phyloP scores from a whole-genome alignment of 768 basidiomycete genomes.

The Boletus edulis region DNA sequence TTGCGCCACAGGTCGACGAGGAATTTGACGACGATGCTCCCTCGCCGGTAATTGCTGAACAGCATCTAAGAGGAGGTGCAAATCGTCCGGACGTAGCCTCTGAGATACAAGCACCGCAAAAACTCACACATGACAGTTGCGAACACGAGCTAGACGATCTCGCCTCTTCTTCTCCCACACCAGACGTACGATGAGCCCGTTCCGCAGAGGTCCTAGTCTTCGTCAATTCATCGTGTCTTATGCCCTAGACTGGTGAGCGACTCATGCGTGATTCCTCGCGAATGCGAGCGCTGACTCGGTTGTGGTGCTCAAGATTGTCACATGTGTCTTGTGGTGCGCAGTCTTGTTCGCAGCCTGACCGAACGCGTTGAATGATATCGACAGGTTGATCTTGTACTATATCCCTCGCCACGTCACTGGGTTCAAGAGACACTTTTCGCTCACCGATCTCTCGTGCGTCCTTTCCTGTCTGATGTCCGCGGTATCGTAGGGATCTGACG shows the following conservation, averaged over 20 bases:
- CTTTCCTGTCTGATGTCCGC: background rate
- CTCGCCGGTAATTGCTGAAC: too few species aligned
- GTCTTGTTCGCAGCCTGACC: background rate
- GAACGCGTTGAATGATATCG: background rate
- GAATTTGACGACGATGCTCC: too few species aligned
- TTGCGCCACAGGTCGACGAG: too few species aligned
- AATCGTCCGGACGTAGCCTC: too few species aligned
- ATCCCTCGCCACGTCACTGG: slow-evolving; percentile 56
- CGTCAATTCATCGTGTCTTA: slow-evolving; percentile 45
- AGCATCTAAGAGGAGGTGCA: too few species aligned
- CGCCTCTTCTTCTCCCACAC: background rate
- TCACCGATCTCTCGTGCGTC: slow-evolving; percentile 71
- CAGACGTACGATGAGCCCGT: slow-evolving; percentile 7
- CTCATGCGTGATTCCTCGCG: too few species aligned
- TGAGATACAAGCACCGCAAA: too few species aligned
- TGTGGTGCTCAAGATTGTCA: slow-evolving; percentile 54
- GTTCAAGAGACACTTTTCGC: slow-evolving; percentile 75
- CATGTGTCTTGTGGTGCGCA: slow-evolving; percentile 58
- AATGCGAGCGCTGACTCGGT: background rate
- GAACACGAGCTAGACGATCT: background rate
- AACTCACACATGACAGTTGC: background rate
- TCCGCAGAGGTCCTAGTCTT: slow-evolving; percentile 16
- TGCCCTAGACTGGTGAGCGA: slow-evolving; percentile 68
- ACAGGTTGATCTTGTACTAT: slow-evolving; percentile 55
- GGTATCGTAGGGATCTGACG: slow-evolving; percentile 10